These are phyloP conservation scores for Plasmodium adleri DNA, from an alignment of 169 alveolate species.

Conservation along the genomic window DNA sequence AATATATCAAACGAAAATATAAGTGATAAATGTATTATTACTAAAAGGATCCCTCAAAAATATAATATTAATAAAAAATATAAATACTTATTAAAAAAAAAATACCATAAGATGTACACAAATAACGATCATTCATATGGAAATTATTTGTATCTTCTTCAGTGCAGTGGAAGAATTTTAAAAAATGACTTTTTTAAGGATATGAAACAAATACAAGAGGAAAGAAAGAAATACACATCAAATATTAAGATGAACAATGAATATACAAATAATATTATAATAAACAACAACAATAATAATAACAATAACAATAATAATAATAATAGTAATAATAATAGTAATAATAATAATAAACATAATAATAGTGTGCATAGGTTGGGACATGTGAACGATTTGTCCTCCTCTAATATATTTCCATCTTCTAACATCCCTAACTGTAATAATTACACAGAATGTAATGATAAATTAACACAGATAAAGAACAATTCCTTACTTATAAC, in stretches of 20 bases:
- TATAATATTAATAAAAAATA: conserved; percentile 11
- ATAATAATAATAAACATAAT: too few species aligned
- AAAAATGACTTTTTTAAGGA: conserved; percentile 61
- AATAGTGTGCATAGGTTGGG: background rate
- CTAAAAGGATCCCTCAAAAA: too few species aligned
- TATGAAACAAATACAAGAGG: conserved; percentile 42
- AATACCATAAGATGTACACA: background rate
- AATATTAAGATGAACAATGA: background rate
- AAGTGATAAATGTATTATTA: too few species aligned
- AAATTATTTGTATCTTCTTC: conserved; percentile 42
- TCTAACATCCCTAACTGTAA: too few species aligned
- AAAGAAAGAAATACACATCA: background rate
- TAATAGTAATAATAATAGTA: background rate
- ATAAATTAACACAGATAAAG: background rate
- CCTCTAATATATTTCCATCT: too few species aligned
- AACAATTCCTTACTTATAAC: background rate
- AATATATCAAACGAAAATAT: too few species aligned
- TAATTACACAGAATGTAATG: too few species aligned
- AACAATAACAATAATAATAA: background rate
- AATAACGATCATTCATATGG: conserved; percentile 7
- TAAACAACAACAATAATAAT: background rate
- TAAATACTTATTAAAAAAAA: conserved; percentile 58
- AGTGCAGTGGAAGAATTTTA: conserved; percentile 71
- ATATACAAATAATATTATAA: background rate
- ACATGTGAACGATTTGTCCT: too few species aligned